These are phyloP conservation scores for Colletotrichum chrysophilum DNA, from an alignment of 2,329 filamentous ascomycete genomes.

Conservation along the genomic window DNA sequence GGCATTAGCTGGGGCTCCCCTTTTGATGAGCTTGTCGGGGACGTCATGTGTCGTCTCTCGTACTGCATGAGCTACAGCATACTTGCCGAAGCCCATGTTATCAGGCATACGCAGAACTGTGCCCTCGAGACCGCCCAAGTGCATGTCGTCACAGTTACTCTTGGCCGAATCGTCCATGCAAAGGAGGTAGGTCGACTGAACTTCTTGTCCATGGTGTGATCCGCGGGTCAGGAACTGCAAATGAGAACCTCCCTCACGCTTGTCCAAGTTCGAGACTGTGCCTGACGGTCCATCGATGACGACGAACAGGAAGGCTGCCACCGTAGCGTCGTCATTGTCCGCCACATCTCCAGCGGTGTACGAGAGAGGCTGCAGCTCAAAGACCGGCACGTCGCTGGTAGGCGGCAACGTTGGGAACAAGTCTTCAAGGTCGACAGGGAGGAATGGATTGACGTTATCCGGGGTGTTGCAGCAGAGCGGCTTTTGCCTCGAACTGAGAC, in stretches of 20 bases:
- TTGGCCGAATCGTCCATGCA: neutral
- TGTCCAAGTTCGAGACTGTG: conserved; percentile 37
- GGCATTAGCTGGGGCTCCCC: neutral
- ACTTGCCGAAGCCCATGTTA: neutral
- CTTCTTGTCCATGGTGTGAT: neutral
- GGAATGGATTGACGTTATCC: neutral
- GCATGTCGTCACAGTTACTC: conserved; percentile 4
- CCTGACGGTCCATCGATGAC: conserved; percentile 36
- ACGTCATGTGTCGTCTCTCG: neutral
- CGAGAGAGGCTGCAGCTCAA: neutral
- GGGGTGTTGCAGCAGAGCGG: neutral
- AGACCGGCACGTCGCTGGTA: neutral
- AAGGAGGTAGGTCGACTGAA: neutral
- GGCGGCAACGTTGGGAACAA: neutral
- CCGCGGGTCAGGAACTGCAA: conserved; percentile 33
- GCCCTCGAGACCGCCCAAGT: neutral
- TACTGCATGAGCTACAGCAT: neutral
- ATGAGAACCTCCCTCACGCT: conserved; percentile 45
- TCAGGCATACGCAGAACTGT: neutral
- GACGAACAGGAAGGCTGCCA: conserved; percentile 34
- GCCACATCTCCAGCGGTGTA: neutral
- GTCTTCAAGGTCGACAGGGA: neutral
- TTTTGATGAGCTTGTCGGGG: neutral
- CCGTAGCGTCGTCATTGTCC: neutral
- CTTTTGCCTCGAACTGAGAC: neutral